Evolutionary conservation across 1,284 basidiomycete genomes (phyloP), one percentile per base, ranked within the genome.

Genomic region (Apiotrichum gamsii): DNA sequence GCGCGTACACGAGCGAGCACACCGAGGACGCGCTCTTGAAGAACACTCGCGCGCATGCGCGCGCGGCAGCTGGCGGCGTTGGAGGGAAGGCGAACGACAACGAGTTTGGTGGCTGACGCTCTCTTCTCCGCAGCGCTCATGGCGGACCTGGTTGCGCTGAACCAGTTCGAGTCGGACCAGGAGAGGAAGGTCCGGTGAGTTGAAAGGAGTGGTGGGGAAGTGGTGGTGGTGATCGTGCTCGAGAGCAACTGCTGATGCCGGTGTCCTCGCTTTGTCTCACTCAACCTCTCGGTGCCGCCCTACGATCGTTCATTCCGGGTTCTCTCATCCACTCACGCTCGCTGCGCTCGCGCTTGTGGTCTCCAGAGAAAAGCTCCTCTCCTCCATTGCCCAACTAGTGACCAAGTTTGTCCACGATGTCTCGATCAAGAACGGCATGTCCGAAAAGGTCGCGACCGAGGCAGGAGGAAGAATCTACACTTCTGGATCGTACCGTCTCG

Each of bases 391-490:
- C 48, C 81, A 84, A 47, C 79, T 96, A 37, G 90, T 97, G 54
- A 90, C 91, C 75, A 84, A 88, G 67, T 99, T 98, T 69, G 95
- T 98, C 37, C 83, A 83, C 65, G 81, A 82, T 56, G 84, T 93
- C 3, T 86, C 87, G 16, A 73, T 93, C 56, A 75, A 80, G 43
- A 79, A 57, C 34, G 93, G 93, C 14, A 76, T 95, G 53, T 91
- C 90, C 19, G 90, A 96, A 64, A 75, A 84, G 38, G 84, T 88
- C 3, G 90, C 91, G 15, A 81, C 74, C 42, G 81, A 85, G 45
- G 87, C 93, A 5, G 95, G 94, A 49, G 95, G 94, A 56, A 94
- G 97, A 76, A 97, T 99, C 68, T 99, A 93, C 72, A 97, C 95
- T 4, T 99, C 96, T 69, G 94, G 95, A 31, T 95, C 91, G 43